A percentile compares a stretch with the other conserved stretches of the same genome.
Evolutionary conservation across 2,329 filamentous ascomycete genomes (phyloP).

Genomic region (Phyllosticta citribraziliensis): DNA sequence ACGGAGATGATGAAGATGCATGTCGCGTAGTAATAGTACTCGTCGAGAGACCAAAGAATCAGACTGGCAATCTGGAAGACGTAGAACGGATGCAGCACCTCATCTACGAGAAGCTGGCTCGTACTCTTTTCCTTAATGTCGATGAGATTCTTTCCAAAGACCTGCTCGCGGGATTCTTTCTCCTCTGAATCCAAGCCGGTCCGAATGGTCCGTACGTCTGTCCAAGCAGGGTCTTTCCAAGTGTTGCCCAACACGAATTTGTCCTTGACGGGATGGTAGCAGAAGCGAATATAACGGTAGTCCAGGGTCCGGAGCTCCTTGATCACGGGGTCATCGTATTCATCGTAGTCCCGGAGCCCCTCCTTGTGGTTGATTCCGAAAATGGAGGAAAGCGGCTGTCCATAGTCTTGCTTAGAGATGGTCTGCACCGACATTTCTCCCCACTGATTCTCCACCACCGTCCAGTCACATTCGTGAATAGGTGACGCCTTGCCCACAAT

Average conservation of each 20-base stretch:
- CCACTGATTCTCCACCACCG: constrained; percentile 97
- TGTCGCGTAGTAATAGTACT: constrained; percentile 95
- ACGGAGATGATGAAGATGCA: constrained; percentile 94
- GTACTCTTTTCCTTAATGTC: constrained; percentile 86
- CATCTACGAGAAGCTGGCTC: constrained; percentile 75
- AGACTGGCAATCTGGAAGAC: constrained; percentile 95
- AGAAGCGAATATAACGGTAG: constrained; percentile 90
- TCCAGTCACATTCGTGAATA: constrained; percentile 73
- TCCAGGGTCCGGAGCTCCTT: constrained; percentile 67
- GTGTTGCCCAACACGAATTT: constrained; percentile 78
- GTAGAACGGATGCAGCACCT: constrained; percentile 97
- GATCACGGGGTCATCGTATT: constrained; percentile 67
- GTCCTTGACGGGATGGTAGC: constrained; percentile 80
- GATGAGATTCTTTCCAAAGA: constrained; percentile 86
- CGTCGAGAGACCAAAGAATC: constrained; percentile 85
- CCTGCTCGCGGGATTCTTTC: constrained; percentile 67
- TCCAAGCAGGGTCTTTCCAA: constrained; percentile 93
- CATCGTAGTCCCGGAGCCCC: constrained; percentile 56
- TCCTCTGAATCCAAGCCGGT: constrained; percentile 81
- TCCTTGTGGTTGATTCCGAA: constrained; percentile 60
- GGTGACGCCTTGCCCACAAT: constrained; percentile 61
- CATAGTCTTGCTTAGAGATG: constrained; percentile 51
- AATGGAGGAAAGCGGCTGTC: constrained; percentile 53
- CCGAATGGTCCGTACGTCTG: constrained; percentile 62
- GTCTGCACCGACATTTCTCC: constrained; percentile 75